Conservation (phyloP, 2,329 filamentous ascomycete species). For the Penicillium sp. region DNA sequence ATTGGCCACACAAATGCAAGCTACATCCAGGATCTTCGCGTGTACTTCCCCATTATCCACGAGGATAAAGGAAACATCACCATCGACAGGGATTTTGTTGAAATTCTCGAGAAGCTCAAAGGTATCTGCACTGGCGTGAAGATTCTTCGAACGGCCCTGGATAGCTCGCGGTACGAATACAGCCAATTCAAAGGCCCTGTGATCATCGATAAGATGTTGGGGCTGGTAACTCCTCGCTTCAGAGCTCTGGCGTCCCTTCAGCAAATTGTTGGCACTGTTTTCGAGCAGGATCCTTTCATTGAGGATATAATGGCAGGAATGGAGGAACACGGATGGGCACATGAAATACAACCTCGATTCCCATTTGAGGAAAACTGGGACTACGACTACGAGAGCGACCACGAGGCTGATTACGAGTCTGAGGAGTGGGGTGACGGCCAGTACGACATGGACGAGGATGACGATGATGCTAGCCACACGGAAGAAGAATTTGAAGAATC, state of each 20-base stretch:
- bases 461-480: no score
- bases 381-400: background rate
- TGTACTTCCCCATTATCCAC: background rate
- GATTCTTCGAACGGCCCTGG: background rate
- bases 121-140: background rate
- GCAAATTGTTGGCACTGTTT: background rate
- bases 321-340: background rate
- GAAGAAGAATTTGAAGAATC: background rate
- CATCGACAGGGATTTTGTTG: no score
- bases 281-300: background rate
- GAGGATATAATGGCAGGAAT: background rate
- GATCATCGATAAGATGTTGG: background rate
- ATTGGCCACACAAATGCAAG: constrained; percentile 20
- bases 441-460: background rate
- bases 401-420: no score
- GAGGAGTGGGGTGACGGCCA: background rate
- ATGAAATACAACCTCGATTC: no score
- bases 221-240: background rate
- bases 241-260: background rate
- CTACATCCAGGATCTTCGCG: constrained; percentile 14
- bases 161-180: background rate
- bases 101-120: background rate
- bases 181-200: background rate
- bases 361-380: no score
- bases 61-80: background rate